A percentile compares a stretch with the other conserved stretches of the same genome.
phyloP scores from a whole-genome alignment of 2,329 filamentous ascomycete genomes.

The Orbilia ellipsospora region DNA sequence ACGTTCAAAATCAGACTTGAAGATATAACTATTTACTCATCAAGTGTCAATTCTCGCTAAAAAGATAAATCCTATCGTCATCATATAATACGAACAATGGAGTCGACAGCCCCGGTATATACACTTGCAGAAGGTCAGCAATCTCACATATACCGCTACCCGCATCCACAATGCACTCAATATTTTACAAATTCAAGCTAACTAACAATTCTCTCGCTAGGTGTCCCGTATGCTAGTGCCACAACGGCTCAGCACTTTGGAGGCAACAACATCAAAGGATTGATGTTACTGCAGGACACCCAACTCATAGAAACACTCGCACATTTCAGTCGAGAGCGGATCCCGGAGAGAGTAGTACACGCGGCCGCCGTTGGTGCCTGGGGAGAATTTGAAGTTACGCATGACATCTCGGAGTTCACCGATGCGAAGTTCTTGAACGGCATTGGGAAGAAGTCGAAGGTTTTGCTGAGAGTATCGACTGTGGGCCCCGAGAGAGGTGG shows the following conservation, averaged over 20 bases:
- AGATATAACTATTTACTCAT: conserved; percentile 2
- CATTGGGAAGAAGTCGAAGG: conserved; percentile 68
- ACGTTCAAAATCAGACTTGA: not conserved
- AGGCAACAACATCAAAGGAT: conserved; percentile 62
- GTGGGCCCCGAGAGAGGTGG: conserved; percentile 65
- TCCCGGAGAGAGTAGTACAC: conserved; percentile 71
- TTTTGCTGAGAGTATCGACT: conserved; percentile 66
- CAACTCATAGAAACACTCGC: conserved; percentile 72
- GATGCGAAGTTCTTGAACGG: conserved; percentile 64
- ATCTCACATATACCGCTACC: not conserved
- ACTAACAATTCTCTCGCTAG: conserved; percentile 17
- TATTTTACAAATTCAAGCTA: not conserved
- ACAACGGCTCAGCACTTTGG: conserved; percentile 59
- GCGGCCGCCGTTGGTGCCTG: conserved; percentile 70
- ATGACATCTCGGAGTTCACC: conserved; percentile 68
- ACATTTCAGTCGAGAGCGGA: conserved; percentile 72
- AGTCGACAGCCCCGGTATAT: conserved; percentile 24
- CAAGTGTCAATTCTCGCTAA: not conserved
- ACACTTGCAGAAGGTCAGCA: conserved; percentile 43
- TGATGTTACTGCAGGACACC: conserved; percentile 67
- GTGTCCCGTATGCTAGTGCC: conserved; percentile 57
- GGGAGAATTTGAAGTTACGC: conserved; percentile 72
- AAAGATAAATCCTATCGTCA: not conserved
- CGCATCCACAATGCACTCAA: not conserved
- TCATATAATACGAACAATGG: conserved; percentile 13